Evolutionary conservation across 495 filamentous ascomycete genomes (phyloP), one percentile per base, ranked within the genome.

Genomic region (Articulospora tetracladia): DNA sequence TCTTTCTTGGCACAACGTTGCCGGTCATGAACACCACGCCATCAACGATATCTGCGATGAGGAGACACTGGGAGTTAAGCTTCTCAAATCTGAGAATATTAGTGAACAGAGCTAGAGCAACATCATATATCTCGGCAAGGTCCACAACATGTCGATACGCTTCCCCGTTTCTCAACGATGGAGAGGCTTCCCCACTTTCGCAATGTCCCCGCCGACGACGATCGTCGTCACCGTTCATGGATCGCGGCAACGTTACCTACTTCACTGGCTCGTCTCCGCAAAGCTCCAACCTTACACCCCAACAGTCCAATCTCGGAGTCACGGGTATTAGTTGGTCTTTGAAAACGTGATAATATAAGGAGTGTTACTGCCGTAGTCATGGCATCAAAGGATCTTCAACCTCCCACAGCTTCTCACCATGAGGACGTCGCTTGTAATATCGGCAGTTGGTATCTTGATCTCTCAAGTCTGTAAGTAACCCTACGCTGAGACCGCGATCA

Each of bases 101-200:
- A n/a, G n/a, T n/a, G n/a, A n/a, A 6, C 30, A 34, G 30, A 15
- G 6, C 30, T 34, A 15, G 30, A 34, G 30, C 7, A 6, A 7
- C 6, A 34, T 34, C 15, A 6, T 34, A 6, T 15, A 34, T 34
- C 30, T 15, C 15, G 6, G 7, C 6, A 34, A 34, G 30, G 7
- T 34, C 30, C n/a, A n/a, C n/a, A n/a, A 34, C 6, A 15, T 34
- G 7, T 34, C 30, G 30, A 34, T 15, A 34, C 7, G 15, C 15
- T 34, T 15, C 30, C 30, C 30, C 30, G 15, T 34, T 34, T 34
- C 30, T 34, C 30, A 15, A 34, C 6, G 30, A 34, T 34, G 7
- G 30, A 7, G 30, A 34, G 6, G 51, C 27, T 53, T 53, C 27
- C 51, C 51, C 51, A 53, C 27, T 53, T 53, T 53, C 28, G 51